These are phyloP conservation scores for Tagetes erecta DNA, from an alignment of 129 eudicot species.

Conservation along the genomic window DNA sequence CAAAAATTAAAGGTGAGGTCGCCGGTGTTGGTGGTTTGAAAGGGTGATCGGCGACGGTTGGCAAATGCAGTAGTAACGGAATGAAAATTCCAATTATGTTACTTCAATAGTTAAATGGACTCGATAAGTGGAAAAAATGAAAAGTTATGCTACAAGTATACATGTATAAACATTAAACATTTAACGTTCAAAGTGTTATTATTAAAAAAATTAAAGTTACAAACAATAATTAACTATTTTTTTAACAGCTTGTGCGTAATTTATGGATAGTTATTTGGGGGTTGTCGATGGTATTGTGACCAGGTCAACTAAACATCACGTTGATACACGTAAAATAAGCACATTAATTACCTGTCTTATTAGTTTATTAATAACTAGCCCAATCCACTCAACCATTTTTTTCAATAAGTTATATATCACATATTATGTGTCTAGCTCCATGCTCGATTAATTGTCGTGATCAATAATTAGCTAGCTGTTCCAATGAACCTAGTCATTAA, in stretches of 20 bases:
- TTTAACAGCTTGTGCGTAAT: background rate
- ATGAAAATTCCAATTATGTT: no score
- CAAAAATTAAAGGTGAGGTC: no score
- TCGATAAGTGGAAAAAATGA: no score
- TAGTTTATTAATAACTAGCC: background rate
- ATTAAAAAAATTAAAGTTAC: no score
- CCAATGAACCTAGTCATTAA: background rate
- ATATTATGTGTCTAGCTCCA: background rate
- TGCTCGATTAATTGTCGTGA: background rate
- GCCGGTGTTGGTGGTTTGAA: no score
- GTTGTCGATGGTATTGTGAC: conserved; percentile 19
- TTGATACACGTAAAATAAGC: background rate
- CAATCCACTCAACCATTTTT: background rate
- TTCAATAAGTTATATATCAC: background rate
- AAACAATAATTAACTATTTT: no score
- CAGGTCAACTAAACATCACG: conserved; percentile 19
- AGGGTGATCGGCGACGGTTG: no score
- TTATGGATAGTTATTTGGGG: conserved; percentile 15
- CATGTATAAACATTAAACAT: no score
- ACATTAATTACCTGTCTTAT: conserved; percentile 7
- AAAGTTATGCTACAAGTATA: no score
- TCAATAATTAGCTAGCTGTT: background rate
- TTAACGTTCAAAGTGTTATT: no score
- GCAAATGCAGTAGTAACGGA: no score
- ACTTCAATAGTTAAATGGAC: no score